Base-by-base conservation (phyloP, 2,329 filamentous ascomycete species). In the Fusarium sp. region DNA sequence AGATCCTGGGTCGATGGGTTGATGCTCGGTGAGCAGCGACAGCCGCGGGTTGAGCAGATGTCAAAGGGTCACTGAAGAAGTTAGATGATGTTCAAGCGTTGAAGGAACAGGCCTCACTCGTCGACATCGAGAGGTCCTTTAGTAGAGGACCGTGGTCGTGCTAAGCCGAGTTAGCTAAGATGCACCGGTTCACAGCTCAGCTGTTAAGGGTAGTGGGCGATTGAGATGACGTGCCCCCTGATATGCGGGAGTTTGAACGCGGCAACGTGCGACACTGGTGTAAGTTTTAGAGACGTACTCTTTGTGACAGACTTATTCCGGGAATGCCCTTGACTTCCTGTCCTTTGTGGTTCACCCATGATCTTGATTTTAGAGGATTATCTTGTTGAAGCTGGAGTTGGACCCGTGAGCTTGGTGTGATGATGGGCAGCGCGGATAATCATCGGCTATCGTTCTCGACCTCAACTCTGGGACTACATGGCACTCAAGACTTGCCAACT, bases 71-170 rank as follows among this genome's bases (percentile, higher is more conserved):
- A 79, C 77, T 80, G 43, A 27, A 43, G 24, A 24, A 8, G 60
- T 72, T 65, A 72, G 64, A 33, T n/a, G 31, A 11, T n/a, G 4
- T n/a, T 3, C 6, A 16, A 57, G 6, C 4, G 24, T 4, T 4
- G n/a, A 11, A 31, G 16, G 22, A 16, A 29, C 7, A 35, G 59
- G 24, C 82, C 91, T 83, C 87, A 96, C 93, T 96, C 93, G 73
- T 92, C 90, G 71, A 86, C 85, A 78, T 97, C 94, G 22, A 97
- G 86, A 5, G 95, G 95, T 1, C 94, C 94, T 82, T 92, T 94
- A 6, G 94, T 97, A 52, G 92, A 89, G 48, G 92, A 91, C 60
- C 92, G 87, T 10, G 92, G 89, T 52, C 92, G 84, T n/a, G 88
- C 89, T 90, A 75, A 27, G 24, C 54, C 76, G 43, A 74, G 77